Evolutionary conservation across 768 basidiomycete species (phyloP), one percentile per base, ranked within the genome.

Genomic region (Gymnopilus junonius): DNA sequence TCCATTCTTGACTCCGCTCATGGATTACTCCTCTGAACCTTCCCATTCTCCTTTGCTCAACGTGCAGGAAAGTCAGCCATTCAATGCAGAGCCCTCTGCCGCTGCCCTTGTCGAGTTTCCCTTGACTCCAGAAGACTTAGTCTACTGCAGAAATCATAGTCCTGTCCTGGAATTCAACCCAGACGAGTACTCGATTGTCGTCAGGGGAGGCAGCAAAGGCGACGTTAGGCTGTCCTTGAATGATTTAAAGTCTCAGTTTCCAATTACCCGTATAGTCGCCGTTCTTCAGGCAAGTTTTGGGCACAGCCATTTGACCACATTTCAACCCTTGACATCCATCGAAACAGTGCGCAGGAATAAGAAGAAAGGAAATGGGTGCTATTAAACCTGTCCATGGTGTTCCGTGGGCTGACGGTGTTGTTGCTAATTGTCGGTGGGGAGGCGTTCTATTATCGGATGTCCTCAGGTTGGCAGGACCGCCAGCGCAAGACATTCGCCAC

Each of bases 131-230:
- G 82, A 84, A 56, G 82, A 83, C 46, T 77, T 88, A n/a, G 79
- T 87, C 10, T 93, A 90, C 68, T 86, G 85, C 62, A 85, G 91
- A 34, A 92, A 92, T 68, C 91, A 92, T 67, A 86, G 90, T 46
- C 82, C 81, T 60, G 86, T 86, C 34, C 75, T 81, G 11, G 79
- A 82, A 48, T 83, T 86, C 55, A 79, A 82, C 61, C 78, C 79
- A 25, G 76, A 78, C n/a, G 69, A 74, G 2, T 87, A 83, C 72
- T 67, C 65, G 3, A 55, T 87, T 29, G 69, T 74, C 20, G 65
- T 86, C 55, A 79, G 76, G 34, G 80, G 77, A 48, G 68, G 70
- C 12, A 70, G 72, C 55, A 71, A 76, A 39, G 67, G 67, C 29
- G 76, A 80, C 11, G 46, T 76, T 21, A 67, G 67, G 3, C 62